A percentile compares a stretch with the other conserved stretches of the same genome.
These are phyloP conservation scores for Cryptococcus hybrid DNA, from an alignment of 1,284 basidiomycete species.

Conservation along the genomic window DNA sequence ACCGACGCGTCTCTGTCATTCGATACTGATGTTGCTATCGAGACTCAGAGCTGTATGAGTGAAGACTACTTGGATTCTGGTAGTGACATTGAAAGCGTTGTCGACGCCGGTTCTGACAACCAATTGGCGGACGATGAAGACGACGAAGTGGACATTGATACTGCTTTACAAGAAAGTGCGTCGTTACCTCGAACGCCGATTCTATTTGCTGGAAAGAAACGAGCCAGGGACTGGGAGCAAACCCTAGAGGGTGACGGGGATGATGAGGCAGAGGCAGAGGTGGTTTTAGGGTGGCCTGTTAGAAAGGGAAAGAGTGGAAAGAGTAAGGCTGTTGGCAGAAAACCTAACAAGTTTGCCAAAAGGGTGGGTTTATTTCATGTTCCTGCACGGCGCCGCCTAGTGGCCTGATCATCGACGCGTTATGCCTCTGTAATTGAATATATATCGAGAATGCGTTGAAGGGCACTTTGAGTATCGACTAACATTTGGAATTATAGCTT, in stretches of 20 bases:
- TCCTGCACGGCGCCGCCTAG: no score
- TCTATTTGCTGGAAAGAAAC: background rate
- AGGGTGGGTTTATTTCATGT: conserved; percentile 4
- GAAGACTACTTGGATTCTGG: conserved; percentile 1
- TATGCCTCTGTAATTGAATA: background rate
- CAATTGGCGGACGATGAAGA: conserved; percentile 5
- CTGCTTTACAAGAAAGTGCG: background rate
- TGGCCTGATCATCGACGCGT: background rate
- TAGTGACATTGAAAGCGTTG: background rate
- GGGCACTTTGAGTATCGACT: no score
- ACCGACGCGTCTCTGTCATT: background rate
- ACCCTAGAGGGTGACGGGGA: conserved; percentile 8
- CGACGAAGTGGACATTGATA: conserved; percentile 8
- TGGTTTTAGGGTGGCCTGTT: background rate
- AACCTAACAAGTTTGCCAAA: background rate
- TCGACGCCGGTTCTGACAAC: background rate
- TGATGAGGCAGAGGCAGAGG: conserved; percentile 15
- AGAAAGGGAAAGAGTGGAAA: conserved; percentile 1
- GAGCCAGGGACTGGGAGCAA: background rate
- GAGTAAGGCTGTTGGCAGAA: conserved; percentile 1
- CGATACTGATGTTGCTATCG: background rate
- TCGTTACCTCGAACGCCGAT: background rate
- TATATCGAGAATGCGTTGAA: no score
- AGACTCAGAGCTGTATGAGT: conserved; percentile 1
- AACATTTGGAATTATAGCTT: background rate